Evolutionary conservation across 1,284 basidiomycete genomes (phyloP).

Genomic region (Sanghuangporus baumii): DNA sequence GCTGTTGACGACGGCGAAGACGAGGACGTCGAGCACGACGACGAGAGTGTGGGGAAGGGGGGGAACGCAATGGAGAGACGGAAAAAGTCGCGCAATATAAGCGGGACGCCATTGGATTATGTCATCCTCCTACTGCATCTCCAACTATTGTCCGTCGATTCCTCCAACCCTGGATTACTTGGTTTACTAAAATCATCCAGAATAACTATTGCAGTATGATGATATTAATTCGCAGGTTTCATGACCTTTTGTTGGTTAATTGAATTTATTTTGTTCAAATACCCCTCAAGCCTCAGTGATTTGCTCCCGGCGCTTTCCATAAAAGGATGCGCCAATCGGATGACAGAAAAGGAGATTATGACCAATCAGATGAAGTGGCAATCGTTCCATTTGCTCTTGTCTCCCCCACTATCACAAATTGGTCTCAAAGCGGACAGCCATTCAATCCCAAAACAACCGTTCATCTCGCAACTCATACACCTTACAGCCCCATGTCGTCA

Average conservation of each 20-base stretch:
- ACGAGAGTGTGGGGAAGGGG: not conserved
- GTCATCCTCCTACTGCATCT: not conserved
- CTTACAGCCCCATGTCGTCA: not conserved
- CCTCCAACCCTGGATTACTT: not conserved
- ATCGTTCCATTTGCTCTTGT: not conserved
- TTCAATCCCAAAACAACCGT: not conserved
- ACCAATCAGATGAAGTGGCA: not conserved
- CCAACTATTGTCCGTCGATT: not conserved
- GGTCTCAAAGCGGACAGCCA: not conserved
- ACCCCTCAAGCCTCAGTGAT: not conserved
- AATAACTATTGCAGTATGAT: not conserved
- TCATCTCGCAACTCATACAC: not conserved
- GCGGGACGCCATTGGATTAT: not conserved
- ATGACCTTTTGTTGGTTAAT: not conserved
- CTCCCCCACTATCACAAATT: not conserved
- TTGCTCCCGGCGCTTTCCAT: not conserved
- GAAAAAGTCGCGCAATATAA: slow-evolving; percentile 9
- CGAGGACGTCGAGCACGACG: not conserved
- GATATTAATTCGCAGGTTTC: not conserved
- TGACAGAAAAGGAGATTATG: not conserved
- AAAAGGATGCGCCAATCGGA: not conserved
- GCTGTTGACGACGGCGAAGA: not conserved
- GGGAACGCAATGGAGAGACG: not conserved
- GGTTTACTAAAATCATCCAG: not conserved
- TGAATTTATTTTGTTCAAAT: not conserved